Percentiles rank a stretch among this genome's conserved stretches.
phyloP scores from a whole-genome alignment of 345 rosid genomes.

The Clarkia xantiana region DNA sequence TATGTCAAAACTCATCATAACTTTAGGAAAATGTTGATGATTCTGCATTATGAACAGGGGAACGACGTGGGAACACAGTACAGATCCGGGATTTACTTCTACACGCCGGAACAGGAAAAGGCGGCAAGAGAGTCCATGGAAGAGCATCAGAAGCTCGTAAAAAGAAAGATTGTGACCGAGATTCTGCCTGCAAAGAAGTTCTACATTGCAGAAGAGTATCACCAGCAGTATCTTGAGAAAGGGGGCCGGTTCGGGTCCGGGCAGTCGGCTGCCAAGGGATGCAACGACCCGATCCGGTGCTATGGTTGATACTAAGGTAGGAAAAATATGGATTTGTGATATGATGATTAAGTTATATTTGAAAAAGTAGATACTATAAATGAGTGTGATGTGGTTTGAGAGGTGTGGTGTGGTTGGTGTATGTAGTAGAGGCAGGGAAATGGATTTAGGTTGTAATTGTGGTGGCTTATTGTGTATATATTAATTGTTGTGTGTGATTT shows the following conservation, averaged over 20 bases:
- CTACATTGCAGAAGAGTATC: constrained; percentile 77
- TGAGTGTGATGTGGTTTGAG: no score
- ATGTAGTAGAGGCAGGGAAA: no score
- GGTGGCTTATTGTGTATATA: no score
- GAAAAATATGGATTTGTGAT: no score
- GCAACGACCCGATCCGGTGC: constrained; percentile 84
- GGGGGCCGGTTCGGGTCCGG: constrained; percentile 68
- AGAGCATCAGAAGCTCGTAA: constrained; percentile 39
- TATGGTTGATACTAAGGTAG: no score
- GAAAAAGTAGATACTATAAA: no score
- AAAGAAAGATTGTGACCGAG: constrained; percentile 64
- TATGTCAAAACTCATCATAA: no score
- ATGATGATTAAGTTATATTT: no score
- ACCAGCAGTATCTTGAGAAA: constrained; percentile 79
- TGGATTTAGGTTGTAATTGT: no score
- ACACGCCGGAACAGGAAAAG: constrained; percentile 74
- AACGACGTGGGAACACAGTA: constrained; percentile 84
- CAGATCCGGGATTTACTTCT: constrained; percentile 73
- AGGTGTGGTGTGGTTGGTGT: no score
- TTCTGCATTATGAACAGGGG: constrained; percentile 28
- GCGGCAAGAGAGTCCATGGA: constrained; percentile 53
- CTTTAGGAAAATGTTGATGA: constrained; percentile 2
- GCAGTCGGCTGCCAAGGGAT: constrained; percentile 68
- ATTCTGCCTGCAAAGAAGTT: constrained; percentile 76
- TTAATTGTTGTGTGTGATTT: no score